Conservation (phyloP, 495 filamentous ascomycete species). For the Lichina pygmaea region DNA sequence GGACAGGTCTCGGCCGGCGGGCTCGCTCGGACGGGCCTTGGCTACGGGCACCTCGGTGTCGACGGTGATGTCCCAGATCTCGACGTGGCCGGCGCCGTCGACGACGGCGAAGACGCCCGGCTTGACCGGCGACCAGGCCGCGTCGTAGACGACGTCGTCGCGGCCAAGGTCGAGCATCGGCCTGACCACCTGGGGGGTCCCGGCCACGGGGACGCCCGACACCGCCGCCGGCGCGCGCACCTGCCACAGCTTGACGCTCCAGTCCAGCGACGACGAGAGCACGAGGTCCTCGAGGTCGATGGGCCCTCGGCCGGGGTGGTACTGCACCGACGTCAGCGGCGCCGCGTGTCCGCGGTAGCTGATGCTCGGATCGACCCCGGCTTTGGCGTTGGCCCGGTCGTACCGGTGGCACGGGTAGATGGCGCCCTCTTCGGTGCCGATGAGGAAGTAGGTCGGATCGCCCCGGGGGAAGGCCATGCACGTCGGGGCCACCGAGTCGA, state of each 20-base stretch:
- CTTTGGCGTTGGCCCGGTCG: slow-evolving; percentile 86
- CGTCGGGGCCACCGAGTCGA: slow-evolving; percentile 76
- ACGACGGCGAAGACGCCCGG: slow-evolving; percentile 85
- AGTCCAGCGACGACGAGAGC: slow-evolving; percentile 65
- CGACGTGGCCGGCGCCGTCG: slow-evolving; percentile 76
- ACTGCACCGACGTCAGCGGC: slow-evolving; percentile 86
- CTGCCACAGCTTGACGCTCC: slow-evolving; percentile 94
- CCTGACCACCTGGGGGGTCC: slow-evolving; percentile 19
- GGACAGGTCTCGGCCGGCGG: slow-evolving; percentile 14
- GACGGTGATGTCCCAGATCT: slow-evolving; percentile 82
- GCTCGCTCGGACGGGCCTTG: slow-evolving; percentile 32
- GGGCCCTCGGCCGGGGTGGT: slow-evolving; percentile 73
- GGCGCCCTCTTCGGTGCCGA: slow-evolving; percentile 83
- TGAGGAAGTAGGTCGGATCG: slow-evolving; percentile 91
- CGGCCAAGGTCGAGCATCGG: slow-evolving; percentile 74
- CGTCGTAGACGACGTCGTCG: slow-evolving; percentile 91
- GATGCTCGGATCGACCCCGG: slow-evolving; percentile 68
- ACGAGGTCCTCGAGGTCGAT: slow-evolving; percentile 92
- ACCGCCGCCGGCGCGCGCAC: slow-evolving; percentile 33
- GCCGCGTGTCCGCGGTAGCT: slow-evolving; percentile 70
- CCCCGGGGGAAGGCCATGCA: slow-evolving; percentile 91
- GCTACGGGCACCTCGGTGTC: slow-evolving; percentile 79
- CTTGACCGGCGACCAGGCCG: slow-evolving; percentile 72
- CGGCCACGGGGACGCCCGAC: slow-evolving; percentile 4
- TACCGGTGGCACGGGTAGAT: slow-evolving; percentile 94